These are phyloP conservation scores for Alternaria sp. DNA, from an alignment of 2,329 filamentous ascomycete species.

Conservation along the genomic window DNA sequence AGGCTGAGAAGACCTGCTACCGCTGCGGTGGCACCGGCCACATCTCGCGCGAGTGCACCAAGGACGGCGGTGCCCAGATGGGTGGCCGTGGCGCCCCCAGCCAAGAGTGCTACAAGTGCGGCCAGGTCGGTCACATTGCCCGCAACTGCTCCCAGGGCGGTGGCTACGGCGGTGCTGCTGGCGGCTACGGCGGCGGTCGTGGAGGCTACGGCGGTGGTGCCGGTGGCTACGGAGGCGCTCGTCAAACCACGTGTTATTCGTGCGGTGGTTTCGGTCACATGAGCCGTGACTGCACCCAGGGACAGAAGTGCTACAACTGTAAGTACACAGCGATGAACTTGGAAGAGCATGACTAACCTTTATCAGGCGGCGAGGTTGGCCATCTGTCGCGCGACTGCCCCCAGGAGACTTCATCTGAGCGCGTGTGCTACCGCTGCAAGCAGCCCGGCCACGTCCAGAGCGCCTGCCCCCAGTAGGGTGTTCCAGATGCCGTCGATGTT, in stretches of 20 bases:
- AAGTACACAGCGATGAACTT: slow-evolving; percentile 36
- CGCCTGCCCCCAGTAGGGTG: slow-evolving; percentile 81
- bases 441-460: slow-evolving; percentile 90
- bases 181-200: slow-evolving; percentile 57
- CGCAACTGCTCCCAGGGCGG: slow-evolving; percentile 80
- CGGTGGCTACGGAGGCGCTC: slow-evolving; percentile 54
- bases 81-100: slow-evolving; percentile 53
- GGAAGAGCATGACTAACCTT: slow-evolving; percentile 29
- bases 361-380: slow-evolving; percentile 77
- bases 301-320: slow-evolving; percentile 99
- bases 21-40: slow-evolving; percentile 83
- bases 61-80: slow-evolving; percentile 58
- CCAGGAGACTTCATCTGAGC: slow-evolving; percentile 87
- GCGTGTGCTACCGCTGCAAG: slow-evolving; percentile 98
- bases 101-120: slow-evolving; percentile 95
- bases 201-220: slow-evolving; percentile 50
- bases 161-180: slow-evolving; percentile 38
- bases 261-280: slow-evolving; percentile 97
- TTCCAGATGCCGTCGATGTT: slow-evolving; percentile 35
- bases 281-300: slow-evolving; percentile 97
- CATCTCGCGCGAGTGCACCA: slow-evolving; percentile 84
- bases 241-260: slow-evolving; percentile 82
- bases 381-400: slow-evolving; percentile 96
- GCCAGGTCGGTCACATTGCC: slow-evolving; percentile 94
- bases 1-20: slow-evolving; percentile 82